Evolutionary conservation across 257 asterid species (phyloP), one percentile per base, ranked within the genome.

Genomic region (Echites panduratus): DNA sequence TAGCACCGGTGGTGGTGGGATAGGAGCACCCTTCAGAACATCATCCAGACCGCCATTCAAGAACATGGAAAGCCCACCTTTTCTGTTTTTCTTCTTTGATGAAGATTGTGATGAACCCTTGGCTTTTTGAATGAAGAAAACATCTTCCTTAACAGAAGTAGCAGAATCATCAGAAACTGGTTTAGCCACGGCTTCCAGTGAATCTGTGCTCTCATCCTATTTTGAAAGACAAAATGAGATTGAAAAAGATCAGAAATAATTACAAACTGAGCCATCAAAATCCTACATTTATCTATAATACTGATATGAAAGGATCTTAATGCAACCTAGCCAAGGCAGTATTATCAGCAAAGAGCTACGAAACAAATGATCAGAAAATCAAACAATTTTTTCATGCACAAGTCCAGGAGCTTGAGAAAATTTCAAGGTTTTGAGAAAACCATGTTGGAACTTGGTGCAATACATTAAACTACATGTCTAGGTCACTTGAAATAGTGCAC

Each of bases 61-160:
- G 79, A 95, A 95, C 97, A 95, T 80, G 49, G 99, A 95, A 52
- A 95, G 97, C 44, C 96, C 96, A 5, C 97, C 99, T 85, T 92
- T 92, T 71, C 87, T 87, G 69, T 85, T 92, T 84, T 95, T 92
- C 85, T 88, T 95, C 89, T 90, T 95, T 41, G 91, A 83, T 61
- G 86, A 54, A 68, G 87, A 49, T 20, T 85, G 81, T 70, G 84
- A 70, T 48, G 78, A 70, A 43, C 48, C 73, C 71, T 74, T 85
- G 63, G 74, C 64, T 59, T 77, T 74, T 26, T 73, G 74, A 19
- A n/a, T 19, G 29, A 78, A 83, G 68, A 75, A 79, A 47, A 54
- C 68, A 57, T 83, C 81, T 74, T 85, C 84, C 82, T 81, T 82
- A 65, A 40, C 54, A 52, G 53, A 40, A 10, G 76, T 74, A 64